These are phyloP conservation scores for Eudorina sp. DNA, from an alignment of 139 green algal species.

Conservation along the genomic window DNA sequence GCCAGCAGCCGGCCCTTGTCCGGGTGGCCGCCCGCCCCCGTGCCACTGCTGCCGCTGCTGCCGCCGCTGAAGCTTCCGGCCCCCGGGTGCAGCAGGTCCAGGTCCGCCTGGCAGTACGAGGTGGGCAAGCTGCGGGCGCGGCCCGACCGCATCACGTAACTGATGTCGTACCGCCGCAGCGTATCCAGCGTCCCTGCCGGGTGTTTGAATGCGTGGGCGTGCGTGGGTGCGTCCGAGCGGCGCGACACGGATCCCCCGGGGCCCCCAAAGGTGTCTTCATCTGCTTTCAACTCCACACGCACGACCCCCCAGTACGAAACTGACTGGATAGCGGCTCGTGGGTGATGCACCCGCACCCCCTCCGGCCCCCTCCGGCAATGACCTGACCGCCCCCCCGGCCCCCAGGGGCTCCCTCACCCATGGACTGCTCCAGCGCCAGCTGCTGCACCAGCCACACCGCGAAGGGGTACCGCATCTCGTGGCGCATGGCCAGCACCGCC, in stretches of 20 bases:
- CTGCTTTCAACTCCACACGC: no score
- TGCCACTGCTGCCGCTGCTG: slow-evolving; percentile 43
- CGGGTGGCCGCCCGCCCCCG: slow-evolving; percentile 37
- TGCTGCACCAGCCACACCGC: slow-evolving; percentile 77
- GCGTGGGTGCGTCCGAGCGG: no score
- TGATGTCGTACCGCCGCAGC: slow-evolving; percentile 80
- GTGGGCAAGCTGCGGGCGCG: slow-evolving; percentile 59
- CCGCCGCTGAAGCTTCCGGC: background rate
- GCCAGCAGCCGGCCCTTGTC: slow-evolving; percentile 65
- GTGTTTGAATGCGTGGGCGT: no score
- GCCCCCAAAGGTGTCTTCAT: no score
- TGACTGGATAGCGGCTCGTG: background rate
- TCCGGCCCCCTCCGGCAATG: no score
- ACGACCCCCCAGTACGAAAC: no score
- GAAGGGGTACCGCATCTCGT: slow-evolving; percentile 80
- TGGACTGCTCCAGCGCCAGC: slow-evolving; percentile 38
- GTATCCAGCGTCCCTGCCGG: slow-evolving; percentile 60
- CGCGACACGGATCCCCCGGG: no score
- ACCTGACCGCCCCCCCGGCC: no score
- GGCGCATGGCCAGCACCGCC: slow-evolving; percentile 65
- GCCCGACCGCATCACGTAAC: slow-evolving; percentile 58
- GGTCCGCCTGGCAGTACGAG: slow-evolving; percentile 63
- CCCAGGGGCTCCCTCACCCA: no score
- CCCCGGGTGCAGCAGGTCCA: slow-evolving; percentile 48
- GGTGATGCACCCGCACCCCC: background rate